A percentile compares a stretch with the other conserved stretches of the same genome.
These are phyloP conservation scores for Cystobasidium ongulense DNA, from an alignment of 768 basidiomycete genomes.

Conservation along the genomic window DNA sequence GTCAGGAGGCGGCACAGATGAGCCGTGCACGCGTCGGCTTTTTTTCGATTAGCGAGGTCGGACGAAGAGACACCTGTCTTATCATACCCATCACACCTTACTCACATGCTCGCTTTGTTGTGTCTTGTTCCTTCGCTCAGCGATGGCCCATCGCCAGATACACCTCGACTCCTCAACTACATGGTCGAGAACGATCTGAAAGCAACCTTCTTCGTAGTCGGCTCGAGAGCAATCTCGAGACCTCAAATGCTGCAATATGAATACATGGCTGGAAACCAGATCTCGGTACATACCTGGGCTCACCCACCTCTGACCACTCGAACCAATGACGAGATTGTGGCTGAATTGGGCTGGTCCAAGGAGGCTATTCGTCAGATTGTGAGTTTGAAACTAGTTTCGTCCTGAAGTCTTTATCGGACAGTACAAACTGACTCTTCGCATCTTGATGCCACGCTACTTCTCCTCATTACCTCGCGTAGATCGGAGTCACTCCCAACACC, in stretches of 20 bases:
- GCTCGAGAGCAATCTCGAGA: conserved; percentile 69
- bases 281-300: conserved; percentile 69
- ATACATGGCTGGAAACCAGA: conserved; percentile 71
- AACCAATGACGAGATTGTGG: conserved; percentile 55
- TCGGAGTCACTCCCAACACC: conserved; percentile 22
- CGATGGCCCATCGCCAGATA: conserved; percentile 71
- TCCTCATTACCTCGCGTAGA: background rate
- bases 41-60: no score
- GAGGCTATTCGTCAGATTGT: conserved; percentile 55
- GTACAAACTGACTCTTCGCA: background rate
- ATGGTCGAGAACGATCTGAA: conserved; percentile 58
- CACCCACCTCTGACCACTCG: conserved; percentile 60
- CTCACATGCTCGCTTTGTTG: background rate
- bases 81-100: no score
- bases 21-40: background rate
- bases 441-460: background rate
- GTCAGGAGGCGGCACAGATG: background rate
- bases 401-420: background rate
- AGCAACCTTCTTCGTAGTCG: conserved; percentile 80
- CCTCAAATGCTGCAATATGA: conserved; percentile 63
- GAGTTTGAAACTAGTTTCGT: background rate
- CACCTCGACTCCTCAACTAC: conserved; percentile 64
- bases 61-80: background rate
- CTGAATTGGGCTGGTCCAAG: conserved; percentile 75
- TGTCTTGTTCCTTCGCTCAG: conserved; percentile 48